Base-by-base conservation (phyloP, 73 alveolate species). In the Paraurostyla sp. region DNA sequence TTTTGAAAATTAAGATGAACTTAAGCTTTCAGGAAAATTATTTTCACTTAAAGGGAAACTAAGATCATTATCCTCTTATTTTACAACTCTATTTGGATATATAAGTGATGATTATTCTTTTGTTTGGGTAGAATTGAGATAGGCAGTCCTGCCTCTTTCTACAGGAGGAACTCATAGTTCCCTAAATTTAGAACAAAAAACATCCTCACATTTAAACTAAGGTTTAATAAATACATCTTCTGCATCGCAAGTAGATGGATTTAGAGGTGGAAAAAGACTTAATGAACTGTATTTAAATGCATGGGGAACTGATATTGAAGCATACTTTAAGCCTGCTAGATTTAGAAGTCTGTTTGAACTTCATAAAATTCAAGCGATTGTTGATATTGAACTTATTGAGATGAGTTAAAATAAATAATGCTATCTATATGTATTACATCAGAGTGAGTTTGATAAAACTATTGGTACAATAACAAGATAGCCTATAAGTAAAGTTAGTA, bases 281-380 rank as follows among this genome's bases (percentile, higher is more conserved):
- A 29, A 50, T 52, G 89, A 78, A 32, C 22, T 51, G 50, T 78
- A 78, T 54, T 54, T 78, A 51, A 78, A 78, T 54, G 78, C 50
- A 23, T 78, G 89, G 89, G 89, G 89, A 46, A 25, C 32, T n/a
- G 89, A 78, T 20, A 36, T 78, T 51, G 89, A 78, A 54, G 3
- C 20, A 23, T 49, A 51, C 32, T 54, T 7, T 9, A 78, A 78
- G 32, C 89, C 89, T 3, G 80, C 78, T 11, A 43, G 50, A 54
- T 78, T 78, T 36, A 7, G 2, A 22, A 78, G 32, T 35, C 71
- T 78, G 1, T 52, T 45, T 46, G 45, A 50, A 78, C 4, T 59
- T 32, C 43, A 40, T 30, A 78, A 78, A n/a, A 78, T 78, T 51
- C 42, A 52, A 25, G 23, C 76, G 27, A 54, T 78, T 29, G 45